phyloP scores from a whole-genome alignment of 2,329 filamentous ascomycete species.

The Aspergillus fructus region DNA sequence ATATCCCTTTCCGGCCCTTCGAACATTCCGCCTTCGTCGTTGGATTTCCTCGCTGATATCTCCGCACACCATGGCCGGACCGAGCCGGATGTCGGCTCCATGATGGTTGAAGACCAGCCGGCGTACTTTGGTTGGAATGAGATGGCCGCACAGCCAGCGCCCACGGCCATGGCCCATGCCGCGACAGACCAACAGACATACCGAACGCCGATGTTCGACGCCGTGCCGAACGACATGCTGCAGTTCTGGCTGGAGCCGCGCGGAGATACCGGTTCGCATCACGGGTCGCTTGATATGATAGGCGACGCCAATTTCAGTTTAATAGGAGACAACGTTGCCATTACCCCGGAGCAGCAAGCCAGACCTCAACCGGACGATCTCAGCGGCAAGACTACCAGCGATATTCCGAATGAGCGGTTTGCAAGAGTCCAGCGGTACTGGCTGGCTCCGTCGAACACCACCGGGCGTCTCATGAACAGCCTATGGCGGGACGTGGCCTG shows the following conservation, averaged over 20 bases:
- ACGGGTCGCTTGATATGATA: constrained; percentile 30
- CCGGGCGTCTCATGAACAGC: constrained; percentile 41
- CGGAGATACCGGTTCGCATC: constrained; percentile 29
- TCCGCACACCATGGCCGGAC: constrained; percentile 35
- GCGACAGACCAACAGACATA: constrained; percentile 20
- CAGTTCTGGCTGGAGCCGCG: constrained; percentile 38
- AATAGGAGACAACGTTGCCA: constrained; percentile 20
- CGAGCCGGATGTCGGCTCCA: constrained; percentile 26
- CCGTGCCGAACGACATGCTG: constrained; percentile 32
- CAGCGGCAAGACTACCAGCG: constrained; percentile 20
- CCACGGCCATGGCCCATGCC: background rate
- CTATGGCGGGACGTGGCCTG: constrained; percentile 42
- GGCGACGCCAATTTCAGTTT: constrained; percentile 25
- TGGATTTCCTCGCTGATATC: constrained; percentile 41
- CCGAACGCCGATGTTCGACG: constrained; percentile 25
- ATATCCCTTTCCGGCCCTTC: constrained; percentile 30
- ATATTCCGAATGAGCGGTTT: constrained; percentile 44
- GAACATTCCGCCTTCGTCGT: constrained; percentile 33
- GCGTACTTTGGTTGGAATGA: constrained; percentile 34
- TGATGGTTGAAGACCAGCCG: constrained; percentile 31
- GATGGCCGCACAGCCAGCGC: constrained; percentile 14
- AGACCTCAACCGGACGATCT: constrained; percentile 25
- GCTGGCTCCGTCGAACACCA: constrained; percentile 39
- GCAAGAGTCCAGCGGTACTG: constrained; percentile 44
- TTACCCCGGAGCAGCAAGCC: constrained; percentile 24